Percentiles rank a stretch among this genome's conserved stretches.
phyloP scores from a whole-genome alignment of 495 filamentous ascomycete species.

The Podospora pseudocomata region DNA sequence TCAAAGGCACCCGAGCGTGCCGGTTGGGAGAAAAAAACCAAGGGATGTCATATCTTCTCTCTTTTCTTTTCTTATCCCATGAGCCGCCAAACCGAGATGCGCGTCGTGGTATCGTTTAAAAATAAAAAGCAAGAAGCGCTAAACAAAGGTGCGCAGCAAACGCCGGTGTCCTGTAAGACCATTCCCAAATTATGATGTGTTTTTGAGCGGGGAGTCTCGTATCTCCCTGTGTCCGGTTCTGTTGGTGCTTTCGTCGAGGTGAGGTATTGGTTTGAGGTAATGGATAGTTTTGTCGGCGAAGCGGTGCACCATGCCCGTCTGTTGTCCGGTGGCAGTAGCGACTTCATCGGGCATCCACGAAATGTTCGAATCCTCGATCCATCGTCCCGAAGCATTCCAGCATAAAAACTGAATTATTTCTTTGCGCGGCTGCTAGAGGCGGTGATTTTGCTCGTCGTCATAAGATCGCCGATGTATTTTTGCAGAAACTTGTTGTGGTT shows the following conservation, averaged over 20 bases:
- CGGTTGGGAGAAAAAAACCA: not conserved
- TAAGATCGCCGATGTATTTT: constrained; percentile 80
- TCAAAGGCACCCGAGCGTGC: too few relatives aligned
- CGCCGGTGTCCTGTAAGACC: not conserved
- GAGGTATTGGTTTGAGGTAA: too few relatives aligned
- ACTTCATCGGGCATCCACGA: too few relatives aligned
- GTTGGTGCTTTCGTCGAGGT: not conserved
- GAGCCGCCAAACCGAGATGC: not conserved
- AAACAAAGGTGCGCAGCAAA: not conserved
- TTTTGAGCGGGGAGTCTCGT: not conserved
- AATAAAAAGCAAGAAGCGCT: not conserved
- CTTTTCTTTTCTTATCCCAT: not conserved
- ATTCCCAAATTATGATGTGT: not conserved
- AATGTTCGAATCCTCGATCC: not conserved
- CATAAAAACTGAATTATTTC: constrained; percentile 35
- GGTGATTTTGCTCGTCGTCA: constrained; percentile 78
- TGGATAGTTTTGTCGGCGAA: too few relatives aligned
- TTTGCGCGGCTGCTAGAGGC: constrained; percentile 50
- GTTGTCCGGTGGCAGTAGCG: too few relatives aligned
- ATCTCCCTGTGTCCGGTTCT: not conserved
- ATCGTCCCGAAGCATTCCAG: not conserved
- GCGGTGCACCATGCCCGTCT: too few relatives aligned
- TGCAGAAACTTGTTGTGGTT: constrained; percentile 92
- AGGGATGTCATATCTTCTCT: not conserved
- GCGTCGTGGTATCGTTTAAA: not conserved